A percentile compares a stretch with the other conserved stretches of the same genome.
These are phyloP conservation scores for Ziziphus jujuba DNA, from an alignment of 306 rosid genomes.

Conservation along the genomic window DNA sequence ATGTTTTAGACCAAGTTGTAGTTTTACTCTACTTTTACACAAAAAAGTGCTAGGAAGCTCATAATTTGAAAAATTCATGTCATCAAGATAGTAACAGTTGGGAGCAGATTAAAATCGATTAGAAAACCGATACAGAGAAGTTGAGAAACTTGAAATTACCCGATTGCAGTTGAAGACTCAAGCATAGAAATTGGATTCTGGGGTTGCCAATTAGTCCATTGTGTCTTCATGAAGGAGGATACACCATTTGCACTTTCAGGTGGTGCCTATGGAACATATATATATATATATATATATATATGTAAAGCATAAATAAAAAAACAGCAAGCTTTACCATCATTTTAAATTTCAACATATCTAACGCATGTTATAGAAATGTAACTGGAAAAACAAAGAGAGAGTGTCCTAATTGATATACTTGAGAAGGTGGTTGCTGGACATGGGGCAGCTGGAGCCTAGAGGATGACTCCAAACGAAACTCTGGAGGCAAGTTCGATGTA, in stretches of 20 bases:
- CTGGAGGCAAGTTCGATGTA: constrained; percentile 10
- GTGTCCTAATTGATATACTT: constrained; percentile 6
- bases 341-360: not conserved
- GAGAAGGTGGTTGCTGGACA: constrained; percentile 1
- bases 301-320: not conserved
- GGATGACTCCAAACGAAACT: constrained; percentile 15
- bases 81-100: too few species aligned
- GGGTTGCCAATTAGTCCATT: constrained; percentile 20
- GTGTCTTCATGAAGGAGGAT: not conserved
- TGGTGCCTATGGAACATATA: not conserved
- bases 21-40: too few species aligned
- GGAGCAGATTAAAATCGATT: not conserved
- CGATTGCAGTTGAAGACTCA: not conserved
- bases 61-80: too few species aligned
- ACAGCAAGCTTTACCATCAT: not conserved
- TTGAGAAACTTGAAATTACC: not conserved
- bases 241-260: constrained; percentile 1
- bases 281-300: not conserved
- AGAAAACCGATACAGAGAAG: not conserved
- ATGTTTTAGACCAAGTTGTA: too few species aligned
- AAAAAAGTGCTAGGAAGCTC: too few species aligned
- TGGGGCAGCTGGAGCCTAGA: constrained; percentile 16
- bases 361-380: too few species aligned
- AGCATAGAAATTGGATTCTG: constrained; percentile 5
- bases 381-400: too few species aligned